phyloP scores from a whole-genome alignment of 2,329 filamentous ascomycete species.

The Alternaria postmessia region DNA sequence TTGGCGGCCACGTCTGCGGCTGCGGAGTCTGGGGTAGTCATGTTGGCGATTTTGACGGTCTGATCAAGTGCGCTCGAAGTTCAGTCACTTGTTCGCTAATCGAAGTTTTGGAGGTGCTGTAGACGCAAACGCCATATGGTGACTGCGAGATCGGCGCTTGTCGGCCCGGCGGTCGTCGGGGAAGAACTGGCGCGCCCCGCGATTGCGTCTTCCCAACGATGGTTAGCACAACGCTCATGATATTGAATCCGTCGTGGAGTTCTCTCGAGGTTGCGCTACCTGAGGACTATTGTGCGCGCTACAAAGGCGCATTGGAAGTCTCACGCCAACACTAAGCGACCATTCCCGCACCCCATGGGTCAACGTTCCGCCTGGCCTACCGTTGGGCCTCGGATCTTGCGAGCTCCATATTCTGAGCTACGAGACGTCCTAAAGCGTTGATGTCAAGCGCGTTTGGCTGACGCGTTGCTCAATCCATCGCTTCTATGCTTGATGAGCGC shows the following conservation, averaged over 20 bases:
- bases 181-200: conserved; percentile 12
- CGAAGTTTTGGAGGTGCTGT: neutral
- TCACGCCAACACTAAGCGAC: neutral
- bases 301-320: neutral
- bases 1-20: conserved; percentile 61
- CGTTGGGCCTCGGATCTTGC: neutral
- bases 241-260: neutral
- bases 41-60: conserved; percentile 9
- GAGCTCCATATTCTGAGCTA: neutral
- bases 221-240: conserved; percentile 19
- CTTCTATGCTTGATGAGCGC: neutral
- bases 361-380: neutral
- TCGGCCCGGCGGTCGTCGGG: conserved; percentile 21
- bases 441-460: conserved; percentile 15
- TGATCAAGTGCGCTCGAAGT: neutral
- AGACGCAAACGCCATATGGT: neutral
- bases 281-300: neutral
- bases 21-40: conserved; percentile 45
- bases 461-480: conserved; percentile 12
- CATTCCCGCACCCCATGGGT: neutral
- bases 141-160: neutral
- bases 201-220: conserved; percentile 19
- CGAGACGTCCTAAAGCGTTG: conserved; percentile 8
- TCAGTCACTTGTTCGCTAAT: neutral
- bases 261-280: neutral